A percentile compares a stretch with the other conserved stretches of the same genome.
phyloP scores from a whole-genome alignment of 257 asterid genomes.

The Lavandula angustifolia region DNA sequence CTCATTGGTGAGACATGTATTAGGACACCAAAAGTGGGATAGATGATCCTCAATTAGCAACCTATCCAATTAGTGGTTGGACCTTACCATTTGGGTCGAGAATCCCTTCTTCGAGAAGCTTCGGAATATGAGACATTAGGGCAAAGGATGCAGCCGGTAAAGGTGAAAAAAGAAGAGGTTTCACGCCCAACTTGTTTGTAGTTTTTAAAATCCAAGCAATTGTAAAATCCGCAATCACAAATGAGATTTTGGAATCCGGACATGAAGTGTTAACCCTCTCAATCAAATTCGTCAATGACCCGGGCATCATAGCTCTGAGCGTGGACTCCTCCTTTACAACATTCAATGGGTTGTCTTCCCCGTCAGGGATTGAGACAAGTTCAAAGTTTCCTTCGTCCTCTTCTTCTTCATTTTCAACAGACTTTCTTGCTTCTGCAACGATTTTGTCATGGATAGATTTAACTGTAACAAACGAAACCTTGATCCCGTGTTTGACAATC shows the following conservation, averaged over 20 bases:
- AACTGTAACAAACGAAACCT: neutral
- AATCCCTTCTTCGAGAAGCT: neutral
- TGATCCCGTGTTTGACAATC: conserved; percentile 17
- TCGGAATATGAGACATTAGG: neutral
- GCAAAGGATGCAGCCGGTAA: neutral
- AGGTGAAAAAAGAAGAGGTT: neutral
- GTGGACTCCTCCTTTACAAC: too few species aligned
- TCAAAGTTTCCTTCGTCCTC: too few species aligned
- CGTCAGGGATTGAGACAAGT: too few species aligned
- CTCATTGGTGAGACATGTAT: too few species aligned
- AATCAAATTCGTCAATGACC: neutral
- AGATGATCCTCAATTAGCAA: too few species aligned
- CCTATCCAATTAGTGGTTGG: too few species aligned
- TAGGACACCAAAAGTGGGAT: too few species aligned
- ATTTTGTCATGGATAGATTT: neutral
- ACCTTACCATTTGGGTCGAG: neutral
- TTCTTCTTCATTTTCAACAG: neutral
- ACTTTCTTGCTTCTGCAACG: neutral
- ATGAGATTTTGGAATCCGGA: neutral
- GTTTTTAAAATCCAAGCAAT: neutral
- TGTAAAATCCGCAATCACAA: neutral
- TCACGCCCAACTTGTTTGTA: neutral
- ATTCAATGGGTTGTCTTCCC: too few species aligned
- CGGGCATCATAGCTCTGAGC: neutral
- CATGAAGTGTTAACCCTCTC: neutral